phyloP scores from a whole-genome alignment of 2,329 filamentous ascomycete species.

The Ceratocystis destructans region DNA sequence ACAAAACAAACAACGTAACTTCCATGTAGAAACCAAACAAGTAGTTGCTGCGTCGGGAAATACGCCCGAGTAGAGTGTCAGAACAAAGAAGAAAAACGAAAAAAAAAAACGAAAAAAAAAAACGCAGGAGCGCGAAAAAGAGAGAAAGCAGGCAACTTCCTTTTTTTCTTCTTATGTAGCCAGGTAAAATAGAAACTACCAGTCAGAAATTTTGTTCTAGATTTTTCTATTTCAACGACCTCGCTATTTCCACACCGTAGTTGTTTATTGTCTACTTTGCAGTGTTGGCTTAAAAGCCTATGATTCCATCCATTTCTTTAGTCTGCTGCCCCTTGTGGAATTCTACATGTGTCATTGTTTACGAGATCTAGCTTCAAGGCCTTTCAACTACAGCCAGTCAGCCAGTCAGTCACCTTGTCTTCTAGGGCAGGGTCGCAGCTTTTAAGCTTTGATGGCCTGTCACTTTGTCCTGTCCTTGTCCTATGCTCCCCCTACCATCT shows the following conservation, averaged over 20 bases:
- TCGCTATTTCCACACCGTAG: neutral
- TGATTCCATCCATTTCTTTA: neutral
- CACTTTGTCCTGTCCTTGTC: neutral
- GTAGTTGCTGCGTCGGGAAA: neutral
- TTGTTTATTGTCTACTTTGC: neutral
- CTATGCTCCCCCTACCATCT: no score
- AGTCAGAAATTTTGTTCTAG: neutral
- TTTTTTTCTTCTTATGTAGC: neutral
- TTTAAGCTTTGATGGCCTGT: neutral
- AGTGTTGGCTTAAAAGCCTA: neutral
- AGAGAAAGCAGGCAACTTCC: neutral
- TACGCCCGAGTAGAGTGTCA: no score
- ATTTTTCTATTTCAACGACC: constrained; percentile 2
- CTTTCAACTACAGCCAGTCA: no score
- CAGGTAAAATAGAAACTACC: neutral
- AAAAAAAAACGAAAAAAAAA: no score
- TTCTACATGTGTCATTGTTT: no score
- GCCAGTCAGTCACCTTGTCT: neutral
- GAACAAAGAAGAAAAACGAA: no score
- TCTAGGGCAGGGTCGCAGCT: neutral
- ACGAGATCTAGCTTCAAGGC: no score
- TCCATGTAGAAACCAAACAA: neutral
- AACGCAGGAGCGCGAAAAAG: no score
- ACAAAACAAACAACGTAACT: neutral
- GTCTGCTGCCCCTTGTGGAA: no score